A percentile compares a stretch with the other conserved stretches of the same genome.
These are phyloP conservation scores for Umbilicaria muhlenbergii DNA, from an alignment of 495 filamentous ascomycete genomes.

Conservation along the genomic window DNA sequence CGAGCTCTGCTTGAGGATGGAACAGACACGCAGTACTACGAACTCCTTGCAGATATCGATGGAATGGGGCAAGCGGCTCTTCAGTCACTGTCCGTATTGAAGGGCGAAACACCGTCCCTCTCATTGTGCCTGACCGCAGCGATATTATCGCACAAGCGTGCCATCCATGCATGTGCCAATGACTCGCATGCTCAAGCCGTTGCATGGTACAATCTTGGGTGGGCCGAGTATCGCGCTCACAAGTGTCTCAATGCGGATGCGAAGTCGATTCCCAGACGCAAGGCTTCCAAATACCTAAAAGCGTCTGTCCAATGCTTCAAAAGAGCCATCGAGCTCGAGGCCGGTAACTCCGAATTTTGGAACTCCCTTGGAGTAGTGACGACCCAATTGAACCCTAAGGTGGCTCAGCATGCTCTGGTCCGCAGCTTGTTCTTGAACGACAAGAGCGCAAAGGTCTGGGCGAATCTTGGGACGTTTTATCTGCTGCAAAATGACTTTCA, in stretches of 20 bases:
- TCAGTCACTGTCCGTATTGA: constrained; percentile 16
- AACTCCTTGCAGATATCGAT: constrained; percentile 55
- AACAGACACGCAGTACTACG: constrained; percentile 36
- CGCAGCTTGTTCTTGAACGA: constrained; percentile 88
- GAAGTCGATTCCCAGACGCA: constrained; percentile 22
- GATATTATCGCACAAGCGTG: constrained; percentile 76
- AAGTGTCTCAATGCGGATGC: constrained; percentile 34
- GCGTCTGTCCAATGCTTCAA: constrained; percentile 89
- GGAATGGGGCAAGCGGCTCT: constrained; percentile 39
- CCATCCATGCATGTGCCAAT: constrained; percentile 52
- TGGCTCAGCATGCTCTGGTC: constrained; percentile 91
- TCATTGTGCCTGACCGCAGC: constrained; percentile 41
- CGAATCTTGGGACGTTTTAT: constrained; percentile 78
- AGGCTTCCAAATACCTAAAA: constrained; percentile 51
- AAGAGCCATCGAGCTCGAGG: constrained; percentile 85
- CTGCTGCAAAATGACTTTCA: constrained; percentile 66
- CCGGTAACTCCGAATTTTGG: constrained; percentile 95
- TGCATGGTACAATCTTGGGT: constrained; percentile 92
- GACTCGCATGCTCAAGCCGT: constrained; percentile 88
- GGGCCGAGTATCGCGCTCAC: constrained; percentile 77
- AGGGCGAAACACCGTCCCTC: constrained; percentile 23
- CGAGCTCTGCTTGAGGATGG: constrained; percentile 33
- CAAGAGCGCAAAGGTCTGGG: constrained; percentile 65
- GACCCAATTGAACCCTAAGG: constrained; percentile 63
- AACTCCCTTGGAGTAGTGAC: constrained; percentile 88